These are phyloP conservation scores for Mucor indicus DNA, from an alignment of 371 early-diverging fungal genomes.

Conservation along the genomic window DNA sequence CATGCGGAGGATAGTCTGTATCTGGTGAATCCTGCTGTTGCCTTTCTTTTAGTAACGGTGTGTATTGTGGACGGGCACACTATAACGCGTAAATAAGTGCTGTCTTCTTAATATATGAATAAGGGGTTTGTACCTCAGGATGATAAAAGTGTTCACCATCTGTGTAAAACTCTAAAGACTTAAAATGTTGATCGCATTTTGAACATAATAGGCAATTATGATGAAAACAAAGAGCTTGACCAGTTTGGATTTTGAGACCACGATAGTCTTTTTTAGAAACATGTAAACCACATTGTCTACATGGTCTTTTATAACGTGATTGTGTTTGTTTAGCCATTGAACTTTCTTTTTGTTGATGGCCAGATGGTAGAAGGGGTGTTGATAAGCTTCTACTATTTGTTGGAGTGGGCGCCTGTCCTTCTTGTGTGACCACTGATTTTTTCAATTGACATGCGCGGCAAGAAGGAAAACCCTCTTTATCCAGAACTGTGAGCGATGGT, in stretches of 20 bases:
- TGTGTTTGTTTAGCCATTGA: slow-evolving; percentile 4
- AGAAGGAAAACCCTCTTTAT: slow-evolving; percentile 1
- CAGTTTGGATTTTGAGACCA: slow-evolving; percentile 14
- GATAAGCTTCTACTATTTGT: slow-evolving; percentile 4
- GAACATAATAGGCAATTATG: slow-evolving; percentile 14
- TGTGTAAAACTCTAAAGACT: slow-evolving; percentile 32
- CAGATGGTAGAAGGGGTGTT: slow-evolving; percentile 12
- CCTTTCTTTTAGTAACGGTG: too few relatives aligned
- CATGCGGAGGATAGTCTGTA: too few relatives aligned
- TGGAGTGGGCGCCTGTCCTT: too few relatives aligned
- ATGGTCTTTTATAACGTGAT: slow-evolving; percentile 20
- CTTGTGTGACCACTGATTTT: too few relatives aligned
- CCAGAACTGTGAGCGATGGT: slow-evolving; percentile 1
- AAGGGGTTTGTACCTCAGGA: slow-evolving; percentile 22
- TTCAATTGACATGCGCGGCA: slow-evolving; percentile 13
- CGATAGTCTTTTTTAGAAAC: slow-evolving; percentile 25
- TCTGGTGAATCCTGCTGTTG: too few relatives aligned
- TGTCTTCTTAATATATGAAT: neutral
- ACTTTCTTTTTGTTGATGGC: neutral
- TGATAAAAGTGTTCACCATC: slow-evolving; percentile 43
- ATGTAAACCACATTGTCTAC: slow-evolving; percentile 19
- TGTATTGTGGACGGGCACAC: too few relatives aligned
- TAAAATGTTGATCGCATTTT: slow-evolving; percentile 14
- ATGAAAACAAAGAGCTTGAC: slow-evolving; percentile 17
- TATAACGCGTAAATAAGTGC: too few relatives aligned